Evolutionary conservation across 352 stramenopile genomes (phyloP).

Genomic region (Phytophthora constricta): DNA sequence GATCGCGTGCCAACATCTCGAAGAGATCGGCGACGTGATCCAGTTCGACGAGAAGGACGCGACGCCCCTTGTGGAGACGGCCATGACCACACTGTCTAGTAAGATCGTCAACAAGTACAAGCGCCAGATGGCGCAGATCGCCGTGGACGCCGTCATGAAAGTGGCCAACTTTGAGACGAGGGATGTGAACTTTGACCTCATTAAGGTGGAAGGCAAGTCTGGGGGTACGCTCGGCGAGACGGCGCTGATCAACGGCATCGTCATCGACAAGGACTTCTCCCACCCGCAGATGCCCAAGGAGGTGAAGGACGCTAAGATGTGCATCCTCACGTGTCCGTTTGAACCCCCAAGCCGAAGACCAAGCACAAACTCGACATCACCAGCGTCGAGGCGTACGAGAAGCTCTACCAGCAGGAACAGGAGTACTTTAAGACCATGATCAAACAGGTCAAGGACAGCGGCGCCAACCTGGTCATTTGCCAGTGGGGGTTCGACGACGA

Average conservation of each 20-base stretch:
- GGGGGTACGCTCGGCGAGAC: conserved; percentile 98
- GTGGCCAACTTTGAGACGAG: conserved; percentile 98
- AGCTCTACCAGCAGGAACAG: conserved; percentile 97
- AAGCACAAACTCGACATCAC: conserved; percentile 98
- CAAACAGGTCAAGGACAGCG: conserved; percentile 98
- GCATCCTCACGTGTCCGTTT: conserved; percentile 99
- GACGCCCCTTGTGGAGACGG: conserved; percentile 95
- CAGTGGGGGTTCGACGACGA: conserved; percentile 99
- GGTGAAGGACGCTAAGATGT: conserved; percentile 98
- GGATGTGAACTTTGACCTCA: conserved; percentile 99
- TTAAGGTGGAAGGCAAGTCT: conserved; percentile 99
- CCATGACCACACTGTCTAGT: conserved; percentile 98
- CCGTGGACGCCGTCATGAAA: conserved; percentile 97
- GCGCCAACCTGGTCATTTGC: conserved; percentile 99
- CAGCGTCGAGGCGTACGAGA: conserved; percentile 97
- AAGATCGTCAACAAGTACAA: conserved; percentile 99
- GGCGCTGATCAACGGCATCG: conserved; percentile 98
- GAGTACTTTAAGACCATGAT: conserved; percentile 99
- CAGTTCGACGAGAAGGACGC: conserved; percentile 96
- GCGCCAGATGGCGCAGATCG: conserved; percentile 99
- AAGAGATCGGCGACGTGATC: conserved; percentile 95
- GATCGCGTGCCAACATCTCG: conserved; percentile 96
- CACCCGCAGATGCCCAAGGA: conserved; percentile 99
- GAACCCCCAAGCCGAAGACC: conserved; percentile 99
- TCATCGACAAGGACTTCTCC: conserved; percentile 99